Conservation (phyloP, 192 early-diverging fungal genomes). For the Funneliformis mosseae region DNA sequence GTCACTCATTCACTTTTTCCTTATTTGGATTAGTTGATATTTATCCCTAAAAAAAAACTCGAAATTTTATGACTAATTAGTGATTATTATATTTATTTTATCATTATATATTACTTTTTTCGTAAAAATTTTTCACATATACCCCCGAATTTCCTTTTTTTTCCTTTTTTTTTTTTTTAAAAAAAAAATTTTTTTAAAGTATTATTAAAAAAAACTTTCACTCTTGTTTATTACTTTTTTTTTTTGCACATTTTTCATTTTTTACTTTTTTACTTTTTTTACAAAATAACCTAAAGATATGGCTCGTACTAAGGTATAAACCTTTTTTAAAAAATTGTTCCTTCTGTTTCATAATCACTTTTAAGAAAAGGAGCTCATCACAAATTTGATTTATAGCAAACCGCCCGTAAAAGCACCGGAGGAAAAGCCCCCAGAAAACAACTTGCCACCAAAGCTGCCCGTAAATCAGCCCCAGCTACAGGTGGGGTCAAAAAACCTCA, state of each 20-base stretch:
- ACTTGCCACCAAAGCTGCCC: conserved; percentile 94
- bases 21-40: background rate
- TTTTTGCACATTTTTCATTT: too few relatives aligned
- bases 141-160: background rate
- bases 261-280: too few relatives aligned
- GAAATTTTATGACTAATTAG: too few relatives aligned
- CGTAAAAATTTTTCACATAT: background rate
- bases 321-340: too few relatives aligned
- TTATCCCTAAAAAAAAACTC: too few relatives aligned
- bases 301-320: conserved; percentile 34
- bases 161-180: background rate
- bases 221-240: too few relatives aligned
- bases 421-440: conserved; percentile 99
- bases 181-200: background rate
- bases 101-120: background rate
- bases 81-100: too few relatives aligned
- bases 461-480: conserved; percentile 90
- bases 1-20: background rate
- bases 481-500: conserved; percentile 95
- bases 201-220: background rate
- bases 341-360: too few relatives aligned
- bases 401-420: conserved; percentile 43
- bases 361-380: background rate
- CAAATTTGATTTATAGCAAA: conserved; percentile 24
- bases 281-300: conserved; percentile 2